Base-by-base conservation (phyloP, 2,329 filamentous ascomycete species). In the Ampelomyces quisqualis region DNA sequence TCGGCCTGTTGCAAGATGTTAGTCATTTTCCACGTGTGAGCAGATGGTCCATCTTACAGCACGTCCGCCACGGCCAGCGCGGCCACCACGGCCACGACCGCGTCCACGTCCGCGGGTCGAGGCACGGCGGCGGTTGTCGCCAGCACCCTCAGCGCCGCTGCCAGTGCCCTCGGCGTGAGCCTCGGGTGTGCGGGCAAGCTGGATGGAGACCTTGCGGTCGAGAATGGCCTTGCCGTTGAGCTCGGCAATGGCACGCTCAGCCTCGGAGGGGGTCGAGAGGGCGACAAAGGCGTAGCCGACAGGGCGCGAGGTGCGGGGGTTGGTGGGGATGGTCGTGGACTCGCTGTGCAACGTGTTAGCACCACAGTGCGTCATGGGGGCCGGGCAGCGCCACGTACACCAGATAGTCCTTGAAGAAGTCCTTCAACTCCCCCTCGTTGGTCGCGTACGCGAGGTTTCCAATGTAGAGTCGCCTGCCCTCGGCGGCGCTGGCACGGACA, bases 361-460 rank as follows among this genome's bases (percentile, higher is more conserved):
- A 26, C 17, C 23, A 11, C 5, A 5, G 24, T 45, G 42, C 43
- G 45, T 47, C 38, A 53, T 49, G 49, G 44, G 53, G 55, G 26
- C 6, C 41, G 21, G 14, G 22, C 29, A 54, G 40, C 48, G 41
- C 43, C 51, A 88, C 91, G 82, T 82, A 98, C 93, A 98, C 89
- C 80, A 93, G 86, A 82, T 95, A 97, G 76, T 85, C 88, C 82
- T 93, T 91, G 86, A 98, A 98, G 83, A 98, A 98, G 67, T 93
- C 88, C 82, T 94, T 95, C 82, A 98, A 89, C 85, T 96, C 90
- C 86, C 88, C 93, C 88, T 97, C 93, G 74, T 90, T 95, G 85
- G 93, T 97, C 85, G 91, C 90, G 76, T 98, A 98, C 69, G 93
- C 93, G 84, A 98, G 88, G 82, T 98, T 98, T 81, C 93, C 93